Base-by-base conservation (phyloP, 202 grass and related monocot species). In the Dendrocalamus latiflorus region DNA sequence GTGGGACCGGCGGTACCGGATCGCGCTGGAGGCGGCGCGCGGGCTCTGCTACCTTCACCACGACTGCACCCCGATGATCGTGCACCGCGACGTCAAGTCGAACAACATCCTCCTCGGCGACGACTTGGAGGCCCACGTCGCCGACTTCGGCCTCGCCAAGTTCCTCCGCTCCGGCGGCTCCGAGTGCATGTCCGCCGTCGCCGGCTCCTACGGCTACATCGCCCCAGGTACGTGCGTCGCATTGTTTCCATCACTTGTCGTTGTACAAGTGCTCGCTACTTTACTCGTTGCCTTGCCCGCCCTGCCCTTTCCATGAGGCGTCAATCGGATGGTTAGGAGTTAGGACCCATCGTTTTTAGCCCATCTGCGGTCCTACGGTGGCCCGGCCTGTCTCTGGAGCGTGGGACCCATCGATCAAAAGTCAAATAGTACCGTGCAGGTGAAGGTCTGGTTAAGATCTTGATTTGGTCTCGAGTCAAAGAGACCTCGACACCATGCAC, bases 141-240 rank as follows among this genome's bases (percentile, higher is more conserved):
- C 96, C 1, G 96, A 99, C 80, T 99, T 99, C 70, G 96, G 96
- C 0, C 93, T 99, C 44, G 96, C 96, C 81, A 99, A 99, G 89
- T 99, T 99, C 87, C 78, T 99, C 39, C 86, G 84, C 24, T 13
- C 38, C 37, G 6, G 37, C 37, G 37, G 4, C 8, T 86, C 85
- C n/a, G 89, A 93, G 74, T 91, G 89, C 93, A 96, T 99, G 96
- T 99, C 96, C 66, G 93, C 96, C 53, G 89, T 99, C 63, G 96
- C 96, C 6, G 96, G 96, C 0, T 99, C 96, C 22, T 99, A 99
- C 87, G 96, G 96, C 48, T 99, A 99, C 86, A 99, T 99, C 73
- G 96, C 96, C 1, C 96, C 96, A 36, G 96, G 96, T 99, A 80
- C 65, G 55, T 67, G 4, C 48, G 6, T 8, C 36, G 16, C 75